Evolutionary conservation across 2,329 filamentous ascomycete genomes (phyloP), one percentile per base, ranked within the genome.

Genomic region (Elsinoe arachidis): DNA sequence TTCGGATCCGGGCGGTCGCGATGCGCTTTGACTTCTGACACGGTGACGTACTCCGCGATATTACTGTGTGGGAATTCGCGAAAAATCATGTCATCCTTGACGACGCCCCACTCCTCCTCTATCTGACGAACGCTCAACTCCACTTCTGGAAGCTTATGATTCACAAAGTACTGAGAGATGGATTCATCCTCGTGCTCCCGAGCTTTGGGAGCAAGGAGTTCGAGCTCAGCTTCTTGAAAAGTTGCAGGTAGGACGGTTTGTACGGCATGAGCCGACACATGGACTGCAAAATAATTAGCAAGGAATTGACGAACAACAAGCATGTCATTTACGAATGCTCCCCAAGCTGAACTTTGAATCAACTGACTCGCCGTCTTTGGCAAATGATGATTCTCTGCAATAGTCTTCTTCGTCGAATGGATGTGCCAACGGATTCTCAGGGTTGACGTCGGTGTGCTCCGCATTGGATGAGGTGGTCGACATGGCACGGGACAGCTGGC

Each of bases 31-130:
- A 76, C 72, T 19, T 77, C 72, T 37, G 73, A 69, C 44, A 78
- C 60, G 2, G 74, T 67, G 35, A 79, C 64, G 11, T 76, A 61
- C 5, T 70, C 65, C 57, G 70, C 70, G 12, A 15, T 26, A 15
- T 43, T 19, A 59, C 72, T 72, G n/a, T 74, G 66, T 2, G 65
- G 66, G 53, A 79, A 77, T 4, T 74, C 69, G 5, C 71, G 67
- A 60, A 80, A 81, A 14, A 78, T 74, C 1, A 77, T 73, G 58
- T 80, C 78, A 55, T 75, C 67, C 62, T 74, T 75, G 53, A 79
- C 69, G n/a, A 70, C 68, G 2, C 73, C 64, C 78, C 78, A 81
- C 19, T 73, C 69, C 37, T 76, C 72, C n/a, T 43, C 33, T 0
- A 76, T 79, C 59, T 79, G 72, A 56, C 75, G 68, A 14, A 80